Base-by-base conservation (phyloP, 2,329 filamentous ascomycete genomes). In the Diaporthe eres region DNA sequence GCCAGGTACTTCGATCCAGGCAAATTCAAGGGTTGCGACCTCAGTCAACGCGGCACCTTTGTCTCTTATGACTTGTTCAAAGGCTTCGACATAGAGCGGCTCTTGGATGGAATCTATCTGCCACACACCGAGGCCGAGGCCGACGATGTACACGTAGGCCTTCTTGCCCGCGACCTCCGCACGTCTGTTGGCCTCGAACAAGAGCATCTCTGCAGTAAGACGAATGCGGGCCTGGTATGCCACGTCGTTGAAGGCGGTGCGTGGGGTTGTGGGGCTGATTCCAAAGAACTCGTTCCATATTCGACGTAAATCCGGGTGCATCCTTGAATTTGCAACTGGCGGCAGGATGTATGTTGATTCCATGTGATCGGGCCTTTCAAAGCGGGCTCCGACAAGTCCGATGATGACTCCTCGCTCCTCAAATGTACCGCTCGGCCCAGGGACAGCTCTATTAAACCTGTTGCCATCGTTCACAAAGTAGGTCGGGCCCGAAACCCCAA, bases 61-160 rank as follows among this genome's bases (percentile, higher is more conserved):
- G 3, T 74, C 65, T 22, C 42, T 22, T 12, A 74, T 12, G 9
- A 42, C 65, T 22, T 74, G 63, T 7, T 34, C 37, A 49, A 74
- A 74, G 3, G 47, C 44, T 1, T 74, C 73, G 9, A 74, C 65
- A 12, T 71, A 74, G 22, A 44, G 68, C 42, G 19, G 7, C n/a
- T 19, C 12, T 25, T 83, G 82, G 10, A 47, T 7, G 25, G 5
- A 12, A 8, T 2, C 3, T 12, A 65, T 4, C 58, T 34, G 51
- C 79, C 79, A 83, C 1, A 82, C 82, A 1, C 82, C 82, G 2
- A 84, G 80, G 2, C 82, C 82, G 7, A 83, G 75, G 1, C 82
- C 82, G 9, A 84, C 82, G 8, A 83, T 75, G 70, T 83, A 79
- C 22, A 83, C 79, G 60, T 82, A 79, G 12, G 82, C 82, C 28